Percentiles rank a stretch among this genome's conserved stretches.
Evolutionary conservation across 208 protist genomes (phyloP).

Genomic region (Trypanosoma brucei): DNA sequence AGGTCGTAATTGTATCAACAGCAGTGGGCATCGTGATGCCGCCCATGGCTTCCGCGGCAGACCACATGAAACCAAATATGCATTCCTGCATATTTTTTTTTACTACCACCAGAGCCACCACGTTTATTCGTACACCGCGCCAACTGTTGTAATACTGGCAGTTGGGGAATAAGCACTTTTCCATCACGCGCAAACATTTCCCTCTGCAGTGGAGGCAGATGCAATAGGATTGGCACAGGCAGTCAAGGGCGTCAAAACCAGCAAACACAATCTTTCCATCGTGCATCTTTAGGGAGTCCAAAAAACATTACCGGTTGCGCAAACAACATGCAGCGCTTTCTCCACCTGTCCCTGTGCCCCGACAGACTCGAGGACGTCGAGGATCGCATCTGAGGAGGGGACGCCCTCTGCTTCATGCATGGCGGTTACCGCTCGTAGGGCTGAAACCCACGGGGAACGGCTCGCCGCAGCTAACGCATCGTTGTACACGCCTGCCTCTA

Average conservation of each 20-base stretch:
- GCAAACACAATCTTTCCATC: not conserved
- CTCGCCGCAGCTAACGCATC: slow-evolving; percentile 34
- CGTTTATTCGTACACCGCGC: too few species aligned
- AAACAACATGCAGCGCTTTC: slow-evolving; percentile 34
- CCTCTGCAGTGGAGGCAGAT: too few species aligned
- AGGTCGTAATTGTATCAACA: too few species aligned
- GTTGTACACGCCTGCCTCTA: slow-evolving; percentile 44
- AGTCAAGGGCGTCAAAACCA: slow-evolving; percentile 4
- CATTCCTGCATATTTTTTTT: too few species aligned
- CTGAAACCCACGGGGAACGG: slow-evolving; percentile 37
- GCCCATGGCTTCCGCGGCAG: too few species aligned
- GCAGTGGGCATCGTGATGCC: too few species aligned
- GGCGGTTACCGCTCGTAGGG: slow-evolving; percentile 42
- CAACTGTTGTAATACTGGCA: too few species aligned
- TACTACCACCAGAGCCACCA: too few species aligned
- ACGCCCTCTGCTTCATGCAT: slow-evolving; percentile 50
- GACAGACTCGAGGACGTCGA: slow-evolving; percentile 38
- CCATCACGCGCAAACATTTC: too few species aligned
- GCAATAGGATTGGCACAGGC: too few species aligned
- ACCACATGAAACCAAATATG: too few species aligned
- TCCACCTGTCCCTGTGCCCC: slow-evolving; percentile 37
- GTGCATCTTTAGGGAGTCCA: slow-evolving; percentile 33
- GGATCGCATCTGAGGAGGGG: slow-evolving; percentile 40
- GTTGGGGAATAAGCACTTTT: too few species aligned
- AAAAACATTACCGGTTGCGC: slow-evolving; percentile 32